Base-by-base conservation (phyloP, 305 asterid genomes). In the Fraxinus greggii region DNA sequence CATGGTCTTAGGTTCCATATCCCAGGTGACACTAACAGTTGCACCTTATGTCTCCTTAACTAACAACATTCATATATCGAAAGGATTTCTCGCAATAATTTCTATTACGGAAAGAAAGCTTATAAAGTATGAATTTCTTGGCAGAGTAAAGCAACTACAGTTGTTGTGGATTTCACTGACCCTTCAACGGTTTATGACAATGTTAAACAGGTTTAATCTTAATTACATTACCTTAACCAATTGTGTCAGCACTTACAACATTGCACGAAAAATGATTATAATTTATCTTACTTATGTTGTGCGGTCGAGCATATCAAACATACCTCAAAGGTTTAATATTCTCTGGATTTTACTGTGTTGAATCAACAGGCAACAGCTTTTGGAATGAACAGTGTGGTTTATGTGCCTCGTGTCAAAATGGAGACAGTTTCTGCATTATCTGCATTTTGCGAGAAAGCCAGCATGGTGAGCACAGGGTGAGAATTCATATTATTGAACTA, bases 391-490 rank as follows among this genome's bases (percentile, higher is more conserved):
- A 94, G 94, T 67, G 91, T 94, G 29, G 96, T 94, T 29, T 87
- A 91, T 45, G 95, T 93, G 33, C 97, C 98, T 1, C 84, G 91
- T 19, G 87, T 94, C 35, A 91, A 89, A 79, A 85, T 83, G 85
- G 97, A 94, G 17, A 94, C 97, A 0, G 91, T 93, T 32, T 65
- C 92, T 79, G 97, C 92, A 77, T 80, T 94, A 83, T 92, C 98
- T 54, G 92, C 89, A 78, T 90, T 94, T 79, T 94, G 98, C 88
- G 97, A 94, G 83, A 94, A 93, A 87, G 97, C 98, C 89, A 94
- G 88, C 96, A 92, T 85, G 98, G 98, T 94, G 94, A 92, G 98
- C 85, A 82, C 88, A 89, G 91, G 96, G 92, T 91, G 94, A 93
- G 95, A 87, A 74, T 82, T 80, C 74, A 67, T 65, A 78, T 73